A percentile compares a stretch with the other conserved stretches of the same genome.
These are phyloP conservation scores for Alnus rubra DNA, from an alignment of 306 rosid genomes.

Conservation along the genomic window DNA sequence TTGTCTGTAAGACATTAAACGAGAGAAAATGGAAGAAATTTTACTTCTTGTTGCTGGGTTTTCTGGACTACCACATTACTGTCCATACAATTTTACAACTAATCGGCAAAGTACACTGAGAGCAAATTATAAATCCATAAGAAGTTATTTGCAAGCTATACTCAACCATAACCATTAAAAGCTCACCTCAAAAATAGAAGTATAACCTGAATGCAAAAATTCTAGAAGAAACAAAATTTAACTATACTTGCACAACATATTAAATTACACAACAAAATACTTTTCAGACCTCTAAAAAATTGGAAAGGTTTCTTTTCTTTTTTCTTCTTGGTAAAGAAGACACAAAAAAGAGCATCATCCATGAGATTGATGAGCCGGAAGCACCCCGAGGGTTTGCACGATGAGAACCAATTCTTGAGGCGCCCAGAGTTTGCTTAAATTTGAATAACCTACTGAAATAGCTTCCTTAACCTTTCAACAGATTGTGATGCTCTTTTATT, in stretches of 20 bases:
- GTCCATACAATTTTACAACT: background rate
- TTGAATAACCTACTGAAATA: slow-evolving; percentile 54
- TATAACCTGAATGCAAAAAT: slow-evolving; percentile 37
- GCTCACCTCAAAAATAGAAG: slow-evolving; percentile 32
- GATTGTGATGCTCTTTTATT: slow-evolving; percentile 86
- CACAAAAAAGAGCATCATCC: background rate
- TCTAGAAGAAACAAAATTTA: slow-evolving; percentile 57
- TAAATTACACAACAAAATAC: slow-evolving; percentile 24
- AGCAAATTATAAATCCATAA: background rate
- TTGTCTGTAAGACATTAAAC: too few relatives aligned
- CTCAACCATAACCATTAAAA: slow-evolving; percentile 21
- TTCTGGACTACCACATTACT: background rate
- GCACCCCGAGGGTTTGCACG: slow-evolving; percentile 6
- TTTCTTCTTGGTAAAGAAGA: background rate
- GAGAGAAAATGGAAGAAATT: too few relatives aligned
- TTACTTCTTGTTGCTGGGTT: too few relatives aligned
- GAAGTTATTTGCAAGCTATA: background rate
- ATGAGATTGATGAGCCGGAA: background rate
- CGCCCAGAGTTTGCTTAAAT: slow-evolving; percentile 16
- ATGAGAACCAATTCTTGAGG: slow-evolving; percentile 17
- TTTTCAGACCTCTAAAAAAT: slow-evolving; percentile 26
- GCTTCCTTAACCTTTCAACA: slow-evolving; percentile 74
- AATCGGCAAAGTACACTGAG: background rate
- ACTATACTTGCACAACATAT: slow-evolving; percentile 23
- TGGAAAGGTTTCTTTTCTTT: background rate